These are phyloP conservation scores for Candida odintsovae DNA, from an alignment of 805 yeast species.

Conservation along the genomic window DNA sequence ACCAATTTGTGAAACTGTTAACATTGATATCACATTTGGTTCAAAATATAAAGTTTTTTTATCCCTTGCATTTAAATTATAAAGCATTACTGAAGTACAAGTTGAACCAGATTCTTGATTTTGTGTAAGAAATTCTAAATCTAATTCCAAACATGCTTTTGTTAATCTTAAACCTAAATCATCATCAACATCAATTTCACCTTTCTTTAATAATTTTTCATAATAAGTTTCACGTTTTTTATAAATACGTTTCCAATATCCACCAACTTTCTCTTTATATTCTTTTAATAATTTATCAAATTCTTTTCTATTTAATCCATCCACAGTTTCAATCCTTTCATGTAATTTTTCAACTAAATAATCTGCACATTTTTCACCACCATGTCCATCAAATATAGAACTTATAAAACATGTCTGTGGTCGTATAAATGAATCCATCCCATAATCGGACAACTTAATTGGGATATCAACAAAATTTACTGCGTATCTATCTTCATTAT, in stretches of 20 bases:
- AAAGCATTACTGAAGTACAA: conserved; percentile 58
- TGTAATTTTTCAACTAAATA: conserved; percentile 52
- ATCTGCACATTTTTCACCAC: conserved; percentile 71
- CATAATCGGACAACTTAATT: conserved; percentile 21
- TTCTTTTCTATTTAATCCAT: conserved; percentile 23
- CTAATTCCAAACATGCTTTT: conserved; percentile 59
- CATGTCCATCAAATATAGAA: conserved; percentile 91
- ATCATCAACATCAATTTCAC: conserved; percentile 30
- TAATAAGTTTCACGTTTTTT: conserved; percentile 35
- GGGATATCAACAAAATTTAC: conserved; percentile 57
- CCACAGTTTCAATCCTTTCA: conserved; percentile 40
- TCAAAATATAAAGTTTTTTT: conserved; percentile 36
- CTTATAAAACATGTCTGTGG: conserved; percentile 50
- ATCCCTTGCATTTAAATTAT: conserved; percentile 33
- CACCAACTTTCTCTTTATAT: conserved; percentile 58
- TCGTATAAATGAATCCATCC: conserved; percentile 12
- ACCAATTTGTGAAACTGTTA: conserved; percentile 86
- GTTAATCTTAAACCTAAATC: conserved; percentile 59
- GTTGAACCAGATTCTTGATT: conserved; percentile 53
- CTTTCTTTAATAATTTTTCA: conserved; percentile 26
- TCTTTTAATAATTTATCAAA: conserved; percentile 41
- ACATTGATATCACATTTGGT: conserved; percentile 55
- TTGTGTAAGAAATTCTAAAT: conserved; percentile 46
- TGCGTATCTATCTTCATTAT: conserved; percentile 77
- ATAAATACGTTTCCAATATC: conserved; percentile 81